Evolutionary conservation across 768 basidiomycete species (phyloP).

Genomic region (Chlorophyllum brunneum): DNA sequence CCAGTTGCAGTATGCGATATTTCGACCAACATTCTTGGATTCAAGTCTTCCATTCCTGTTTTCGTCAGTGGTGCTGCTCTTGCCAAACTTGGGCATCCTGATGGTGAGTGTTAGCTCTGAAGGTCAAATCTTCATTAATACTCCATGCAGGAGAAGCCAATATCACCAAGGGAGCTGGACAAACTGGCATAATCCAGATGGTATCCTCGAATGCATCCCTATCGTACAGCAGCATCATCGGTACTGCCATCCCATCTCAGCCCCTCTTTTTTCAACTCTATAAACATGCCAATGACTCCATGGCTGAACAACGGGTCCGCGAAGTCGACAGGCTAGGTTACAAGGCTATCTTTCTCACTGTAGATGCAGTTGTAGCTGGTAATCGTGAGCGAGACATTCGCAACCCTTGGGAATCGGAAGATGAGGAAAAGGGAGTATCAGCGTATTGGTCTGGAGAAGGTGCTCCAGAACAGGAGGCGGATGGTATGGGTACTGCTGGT

Average conservation of each 20-base stretch:
- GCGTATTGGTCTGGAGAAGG: slow-evolving; percentile 30
- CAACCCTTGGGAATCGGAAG: slow-evolving; percentile 55
- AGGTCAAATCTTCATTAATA: not conserved
- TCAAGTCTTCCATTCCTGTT: slow-evolving; percentile 68
- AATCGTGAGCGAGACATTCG: slow-evolving; percentile 77
- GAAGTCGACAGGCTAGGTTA: slow-evolving; percentile 73
- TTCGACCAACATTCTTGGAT: slow-evolving; percentile 72
- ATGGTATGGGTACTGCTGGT: slow-evolving; percentile 62
- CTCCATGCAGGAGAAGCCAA: slow-evolving; percentile 70
- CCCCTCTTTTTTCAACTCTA: slow-evolving; percentile 83
- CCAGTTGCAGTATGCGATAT: slow-evolving; percentile 60
- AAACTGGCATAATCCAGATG: slow-evolving; percentile 77
- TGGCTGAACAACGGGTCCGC: slow-evolving; percentile 65
- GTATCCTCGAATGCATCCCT: slow-evolving; percentile 76
- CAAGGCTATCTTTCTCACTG: slow-evolving; percentile 88
- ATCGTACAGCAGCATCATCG: slow-evolving; percentile 60
- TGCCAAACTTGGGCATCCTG: slow-evolving; percentile 83
- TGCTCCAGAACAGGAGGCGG: slow-evolving; percentile 27
- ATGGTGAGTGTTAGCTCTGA: slow-evolving; percentile 31
- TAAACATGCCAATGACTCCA: slow-evolving; percentile 65
- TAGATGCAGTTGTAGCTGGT: slow-evolving; percentile 81
- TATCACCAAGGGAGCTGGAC: slow-evolving; percentile 66
- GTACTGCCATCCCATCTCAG: slow-evolving; percentile 51
- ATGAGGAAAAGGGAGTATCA: slow-evolving; percentile 41
- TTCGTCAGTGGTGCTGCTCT: slow-evolving; percentile 83